Base-by-base conservation (phyloP, 441 rosid genomes). In the Gossypium trilobum region DNA sequence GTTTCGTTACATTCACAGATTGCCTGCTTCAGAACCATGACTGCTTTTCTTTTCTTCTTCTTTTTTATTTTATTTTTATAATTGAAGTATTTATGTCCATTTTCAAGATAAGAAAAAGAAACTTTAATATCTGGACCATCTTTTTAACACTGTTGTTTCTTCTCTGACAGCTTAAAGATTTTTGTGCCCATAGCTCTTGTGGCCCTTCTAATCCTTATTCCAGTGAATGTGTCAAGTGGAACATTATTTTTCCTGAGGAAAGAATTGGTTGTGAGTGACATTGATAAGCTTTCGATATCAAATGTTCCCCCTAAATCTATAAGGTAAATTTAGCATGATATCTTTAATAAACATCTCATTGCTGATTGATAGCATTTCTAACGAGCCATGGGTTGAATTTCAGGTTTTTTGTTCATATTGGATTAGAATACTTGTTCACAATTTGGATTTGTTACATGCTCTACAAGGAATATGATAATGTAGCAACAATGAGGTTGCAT, bases 391-490 rank as follows among this genome's bases (percentile, higher is more conserved):
- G 76, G 76, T 65, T 52, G 57, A 74, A 68, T 79, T 78, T 72
- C 93, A 95, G 99, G 86, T 95, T 95, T 79, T 92, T 95, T 85
- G 83, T 88, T 73, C 99, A 95, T 79, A 87, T 95, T 68, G 96
- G 83, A 56, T 83, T 95, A 81, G 86, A 91, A 82, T 95, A 89
- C 79, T 67, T 89, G 75, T 91, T 95, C 85, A 92, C 97, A 13
- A 3, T 85, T 14, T 95, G 97, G 96, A 87, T 81, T 33, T 95
- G 98, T 82, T 87, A 76, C 86, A 76, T 95, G 89, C 99, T 95
- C 14, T 95, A 92, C 87, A 87, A 87, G 83, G 98, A 95, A 73
- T 95, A 92, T 78, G 89, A 79, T 67, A 80, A 75, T 76, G 82
- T 95, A 10, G 93, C 98, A 51, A 77, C 80, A 27, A 88, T 95